Evolutionary conservation across 2,329 filamentous ascomycete genomes (phyloP), one percentile per base, ranked within the genome.

Genomic region (Fusarium sp.): DNA sequence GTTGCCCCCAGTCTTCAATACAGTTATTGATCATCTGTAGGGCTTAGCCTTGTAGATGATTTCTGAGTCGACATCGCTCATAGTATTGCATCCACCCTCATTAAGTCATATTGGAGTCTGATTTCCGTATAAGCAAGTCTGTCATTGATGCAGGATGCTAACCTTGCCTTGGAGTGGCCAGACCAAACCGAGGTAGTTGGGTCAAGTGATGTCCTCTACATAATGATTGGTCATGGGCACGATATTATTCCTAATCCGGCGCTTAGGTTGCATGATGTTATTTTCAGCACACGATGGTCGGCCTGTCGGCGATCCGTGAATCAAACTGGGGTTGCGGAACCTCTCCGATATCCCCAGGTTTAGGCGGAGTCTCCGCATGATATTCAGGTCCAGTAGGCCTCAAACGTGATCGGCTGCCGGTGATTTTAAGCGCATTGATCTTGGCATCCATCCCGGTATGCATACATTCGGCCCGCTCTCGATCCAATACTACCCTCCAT

Each of bases 351-450:
- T 17, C 39, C 51, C 52, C 21, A 57, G 40, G 36, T 42, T 9
- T 2, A 24, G 11, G 62, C 62, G 62, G 62, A 63, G 62, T 39
- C 62, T 65, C 62, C 62, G 62, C 58, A 5, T 1, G 43, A 34
- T 34, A 3, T 43, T 40, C 28, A 57, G 39, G 44, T 52, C 58
- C 45, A 22, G 24, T 8, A 24, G n/a, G 14, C 38, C 38, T 38
- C 22, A 21, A 55, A 56, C 28, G 28, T 31, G 28, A 50, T 11
- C 33, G 28, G 7, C 22, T 28, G n/a, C 31, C 34, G 51, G 40
- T 11, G 57, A 33, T 17, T 36, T 21, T 2, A 40, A 33, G 45
- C 40, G 15, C 8, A 2, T 3, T 2, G 1, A n/a, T 33, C 62
- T 63, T 63, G 58, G 58, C 51, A 28, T 51, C 22, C 14, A 40